Evolutionary conservation across 2,329 filamentous ascomycete genomes (phyloP), one percentile per base, ranked within the genome.

Genomic region (Paramyrothecium roridum): DNA sequence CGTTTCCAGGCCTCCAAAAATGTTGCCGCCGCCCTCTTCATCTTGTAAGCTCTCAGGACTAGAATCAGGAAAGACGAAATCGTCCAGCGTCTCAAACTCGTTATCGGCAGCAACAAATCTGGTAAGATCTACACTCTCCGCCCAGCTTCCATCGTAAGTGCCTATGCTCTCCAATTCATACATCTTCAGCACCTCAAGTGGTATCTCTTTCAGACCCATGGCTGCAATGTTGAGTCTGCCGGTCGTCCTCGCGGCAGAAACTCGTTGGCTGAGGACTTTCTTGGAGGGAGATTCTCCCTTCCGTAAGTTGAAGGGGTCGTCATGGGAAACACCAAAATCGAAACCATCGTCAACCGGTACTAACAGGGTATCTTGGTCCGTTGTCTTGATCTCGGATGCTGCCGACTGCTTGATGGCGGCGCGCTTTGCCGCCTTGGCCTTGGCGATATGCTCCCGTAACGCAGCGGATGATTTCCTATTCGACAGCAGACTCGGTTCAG

Each of bases 41-140:
- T 86, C 81, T 8, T 83, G 79, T 43, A 85, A 70, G 19, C 82
- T 77, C 11, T 79, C 76, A 1, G 82, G 79, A 37, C 79, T 77
- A 20, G 80, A 72, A 63, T 97, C 92, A 0, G 93, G 93, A 63
- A 98, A 97, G 19, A 92, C 77, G 2, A 78, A 75, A 19, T 95
- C 90, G 2, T 85, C 82, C 34, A 98, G 78, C 33, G 79, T 77
- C 64, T 90, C 85, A 50, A 99, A 72, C 65, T 96, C 90, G 65
- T 99, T 98, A 66, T 96, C 92, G 10, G 93, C 92, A 7, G 90
- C 92, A 60, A 95, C 84, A 51, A 98, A 86, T 57, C 89, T 86
- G 1, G 87, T 89, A 48, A 98, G 75, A 67, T 98, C 93, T 12
- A 98, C 91, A 56, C 89, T 88, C 70, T 98, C 93, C 2, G 92